Base-by-base conservation (phyloP, 352 stramenopile species). In the Pythium brachiatum region DNA sequence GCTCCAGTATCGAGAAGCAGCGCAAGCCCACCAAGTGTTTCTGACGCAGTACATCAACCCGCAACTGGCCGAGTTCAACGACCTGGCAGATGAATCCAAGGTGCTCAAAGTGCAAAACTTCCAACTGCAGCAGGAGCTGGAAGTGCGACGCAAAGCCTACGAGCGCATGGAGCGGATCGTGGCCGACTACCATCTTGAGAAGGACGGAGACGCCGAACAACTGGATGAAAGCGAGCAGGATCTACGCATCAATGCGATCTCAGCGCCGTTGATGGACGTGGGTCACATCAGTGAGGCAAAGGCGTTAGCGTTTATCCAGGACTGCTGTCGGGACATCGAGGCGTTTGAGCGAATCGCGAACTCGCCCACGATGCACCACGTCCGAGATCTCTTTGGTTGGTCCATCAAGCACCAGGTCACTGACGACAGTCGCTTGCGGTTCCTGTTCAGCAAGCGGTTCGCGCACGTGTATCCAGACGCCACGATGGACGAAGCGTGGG, bases 111-210 rank as follows among this genome's bases (percentile, higher is more conserved):
- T 59, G 11, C 63, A 78, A 39, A 79, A 79, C 51, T 83, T 78
- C n/a, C 13, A 59, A 57, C 47, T 83, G 32, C 59, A 70, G n/a
- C 67, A 78, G 53, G 66, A 65, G 43, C 70, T 83, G 32, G 70
- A 75, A 25, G 36, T 53, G 39, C 60, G 66, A 1, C 61, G 65
- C 52, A 80, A 83, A 36, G 54, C 64, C 6, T 75, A 78, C 62
- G 66, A 80, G 60, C 72, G 72, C 46, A 68, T 78, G 34, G 70
- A 80, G 65, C 75, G 70, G 27, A 70, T 83, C 13, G 62, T 80
- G 21, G 65, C 60, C 11, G 75, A 83, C 60, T 80, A 80, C 53
- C 62, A 75, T 38, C 32, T 66, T 8, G 72, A 83, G 48, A 79
- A 79, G 41, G 54, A 54, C 34, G 63, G 61, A 21, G 47, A 13